Percentiles rank a stretch among this genome's conserved stretches.
These are phyloP conservation scores for Trichosporon sp. DNA, from an alignment of 1,284 basidiomycete species.

Conservation along the genomic window DNA sequence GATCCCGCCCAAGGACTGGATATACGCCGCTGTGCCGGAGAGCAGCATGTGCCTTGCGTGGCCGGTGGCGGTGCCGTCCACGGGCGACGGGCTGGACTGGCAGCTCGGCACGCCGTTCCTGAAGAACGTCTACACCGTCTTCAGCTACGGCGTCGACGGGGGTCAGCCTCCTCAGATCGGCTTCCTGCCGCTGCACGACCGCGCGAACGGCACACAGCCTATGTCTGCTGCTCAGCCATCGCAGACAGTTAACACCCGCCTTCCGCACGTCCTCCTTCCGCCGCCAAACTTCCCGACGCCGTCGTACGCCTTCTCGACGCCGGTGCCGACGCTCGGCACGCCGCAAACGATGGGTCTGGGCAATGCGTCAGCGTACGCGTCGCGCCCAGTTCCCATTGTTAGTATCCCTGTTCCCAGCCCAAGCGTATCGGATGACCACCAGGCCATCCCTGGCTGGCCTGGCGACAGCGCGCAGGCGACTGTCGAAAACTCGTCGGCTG, in stretches of 20 bases:
- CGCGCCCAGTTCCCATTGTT: conserved; percentile 26
- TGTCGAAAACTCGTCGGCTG: not conserved
- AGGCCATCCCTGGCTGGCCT: conserved; percentile 14
- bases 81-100: conserved; percentile 78
- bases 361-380: conserved; percentile 27
- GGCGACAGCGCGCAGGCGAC: conserved; percentile 7
- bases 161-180: conserved; percentile 42
- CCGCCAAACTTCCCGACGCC: conserved; percentile 64
- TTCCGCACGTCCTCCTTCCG: conserved; percentile 70
- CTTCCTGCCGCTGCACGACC: conserved; percentile 35
- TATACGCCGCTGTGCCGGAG: conserved; percentile 66
- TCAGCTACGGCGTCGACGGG: conserved; percentile 47
- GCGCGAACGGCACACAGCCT: conserved; percentile 5
- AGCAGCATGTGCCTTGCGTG: conserved; percentile 72
- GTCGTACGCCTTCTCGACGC: conserved; percentile 61
- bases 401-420: not conserved
- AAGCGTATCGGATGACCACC: not conserved
- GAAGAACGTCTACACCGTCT: conserved; percentile 74
- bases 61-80: conserved; percentile 66
- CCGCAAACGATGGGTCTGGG: conserved; percentile 37
- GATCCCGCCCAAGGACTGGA: conserved; percentile 73
- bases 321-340: conserved; percentile 42
- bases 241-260: conserved; percentile 59
- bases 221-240: conserved; percentile 23
- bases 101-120: conserved; percentile 78